Evolutionary conservation across 2,329 filamentous ascomycete species (phyloP).

Genomic region (Thielaviopsis euricoi): DNA sequence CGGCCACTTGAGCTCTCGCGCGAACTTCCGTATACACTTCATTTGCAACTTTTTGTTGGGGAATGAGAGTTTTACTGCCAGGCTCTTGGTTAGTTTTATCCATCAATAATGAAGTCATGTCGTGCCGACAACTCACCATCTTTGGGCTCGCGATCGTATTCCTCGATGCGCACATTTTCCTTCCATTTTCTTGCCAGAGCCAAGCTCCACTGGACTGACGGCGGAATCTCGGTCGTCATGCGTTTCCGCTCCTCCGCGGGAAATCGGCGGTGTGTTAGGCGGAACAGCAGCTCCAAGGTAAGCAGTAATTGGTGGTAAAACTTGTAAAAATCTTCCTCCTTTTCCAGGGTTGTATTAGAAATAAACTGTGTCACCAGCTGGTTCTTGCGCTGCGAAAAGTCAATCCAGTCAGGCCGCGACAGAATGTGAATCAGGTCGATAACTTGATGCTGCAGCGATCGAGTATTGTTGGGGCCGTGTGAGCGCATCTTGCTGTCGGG

Average conservation of each 20-base stretch:
- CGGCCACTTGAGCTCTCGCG: slow-evolving; percentile 60
- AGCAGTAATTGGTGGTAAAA: slow-evolving; percentile 68
- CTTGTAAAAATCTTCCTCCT: slow-evolving; percentile 39
- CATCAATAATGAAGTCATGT: background rate
- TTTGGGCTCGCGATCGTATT: slow-evolving; percentile 27
- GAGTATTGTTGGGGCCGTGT: slow-evolving; percentile 36
- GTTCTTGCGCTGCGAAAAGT: slow-evolving; percentile 53
- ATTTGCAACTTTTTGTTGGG: slow-evolving; percentile 51
- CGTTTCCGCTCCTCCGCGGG: slow-evolving; percentile 47
- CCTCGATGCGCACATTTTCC: slow-evolving; percentile 51
- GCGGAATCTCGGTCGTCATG: slow-evolving; percentile 47
- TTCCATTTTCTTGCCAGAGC: slow-evolving; percentile 59
- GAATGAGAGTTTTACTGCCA: slow-evolving; percentile 41
- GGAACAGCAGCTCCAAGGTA: slow-evolving; percentile 53
- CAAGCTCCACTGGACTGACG: slow-evolving; percentile 55
- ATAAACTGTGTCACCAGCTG: slow-evolving; percentile 62
- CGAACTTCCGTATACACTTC: slow-evolving; percentile 51
- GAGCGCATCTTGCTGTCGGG: slow-evolving; percentile 37
- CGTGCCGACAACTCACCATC: slow-evolving; percentile 2
- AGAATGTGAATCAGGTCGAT: slow-evolving; percentile 54
- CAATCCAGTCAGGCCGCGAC: slow-evolving; percentile 54
- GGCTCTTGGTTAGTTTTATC: background rate
- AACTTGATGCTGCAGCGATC: slow-evolving; percentile 53
- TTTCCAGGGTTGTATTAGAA: slow-evolving; percentile 39
- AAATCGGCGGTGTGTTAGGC: slow-evolving; percentile 48